Conservation (phyloP, 116 monocot species). For the Trichopus zeylanicus region DNA sequence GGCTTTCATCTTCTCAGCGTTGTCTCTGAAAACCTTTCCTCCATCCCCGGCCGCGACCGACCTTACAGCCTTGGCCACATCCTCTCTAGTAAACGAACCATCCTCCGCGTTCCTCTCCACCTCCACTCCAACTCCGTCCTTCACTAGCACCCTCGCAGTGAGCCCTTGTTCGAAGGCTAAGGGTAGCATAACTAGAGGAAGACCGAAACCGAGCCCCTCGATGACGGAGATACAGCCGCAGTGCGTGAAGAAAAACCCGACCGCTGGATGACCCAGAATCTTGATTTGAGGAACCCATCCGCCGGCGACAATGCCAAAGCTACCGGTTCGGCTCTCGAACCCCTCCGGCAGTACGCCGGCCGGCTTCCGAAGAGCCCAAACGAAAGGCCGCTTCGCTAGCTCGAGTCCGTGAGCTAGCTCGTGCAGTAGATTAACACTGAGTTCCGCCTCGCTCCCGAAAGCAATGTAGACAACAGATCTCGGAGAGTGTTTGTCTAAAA, state of each 20-base stretch:
- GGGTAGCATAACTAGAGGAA: background rate
- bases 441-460: too few relatives aligned
- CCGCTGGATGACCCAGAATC: too few relatives aligned
- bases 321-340: background rate
- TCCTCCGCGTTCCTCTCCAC: background rate
- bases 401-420: too few relatives aligned
- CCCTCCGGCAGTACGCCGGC: constrained; percentile 9
- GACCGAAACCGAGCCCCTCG: background rate
- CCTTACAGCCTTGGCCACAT: background rate
- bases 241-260: background rate
- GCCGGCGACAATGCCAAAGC: background rate
- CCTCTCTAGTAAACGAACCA: background rate
- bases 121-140: background rate
- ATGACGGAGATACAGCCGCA: background rate
- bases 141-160: background rate
- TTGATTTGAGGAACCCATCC: constrained; percentile 4
- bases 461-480: too few relatives aligned
- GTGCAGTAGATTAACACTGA: too few relatives aligned
- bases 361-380: too few relatives aligned
- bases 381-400: too few relatives aligned
- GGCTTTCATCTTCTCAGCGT: background rate
- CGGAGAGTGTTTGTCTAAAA: too few relatives aligned
- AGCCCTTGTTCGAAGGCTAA: background rate
- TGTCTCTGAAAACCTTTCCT: background rate
- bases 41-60: background rate